Conservation (phyloP, 2,329 filamentous ascomycete species). For the Ambrosiella xylebori region DNA sequence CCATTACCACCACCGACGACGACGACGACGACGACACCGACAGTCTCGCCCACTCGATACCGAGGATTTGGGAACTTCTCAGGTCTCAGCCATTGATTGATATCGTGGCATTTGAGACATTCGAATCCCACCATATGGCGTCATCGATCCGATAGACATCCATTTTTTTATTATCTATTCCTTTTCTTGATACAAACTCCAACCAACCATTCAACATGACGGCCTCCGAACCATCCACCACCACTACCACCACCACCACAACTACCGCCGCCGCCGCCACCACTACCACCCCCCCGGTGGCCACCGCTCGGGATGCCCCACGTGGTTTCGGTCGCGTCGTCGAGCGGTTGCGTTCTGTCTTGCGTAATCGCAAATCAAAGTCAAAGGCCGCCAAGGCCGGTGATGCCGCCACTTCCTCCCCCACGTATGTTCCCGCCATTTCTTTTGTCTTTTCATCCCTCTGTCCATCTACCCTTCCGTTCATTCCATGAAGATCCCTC, state of each 20-base stretch:
- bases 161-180: no score
- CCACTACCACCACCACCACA: not conserved
- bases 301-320: not conserved
- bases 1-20: no score
- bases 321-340: not conserved
- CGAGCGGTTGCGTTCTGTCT: not conserved
- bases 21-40: no score
- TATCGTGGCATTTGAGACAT: no score
- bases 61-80: no score
- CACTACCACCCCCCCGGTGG: not conserved
- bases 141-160: no score
- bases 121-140: no score
- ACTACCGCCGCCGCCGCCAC: not conserved
- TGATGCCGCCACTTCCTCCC: not conserved
- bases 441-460: not conserved
- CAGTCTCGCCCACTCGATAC: no score
- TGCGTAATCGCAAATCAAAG: not conserved
- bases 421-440: not conserved
- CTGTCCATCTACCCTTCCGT: not conserved
- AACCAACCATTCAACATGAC: no score
- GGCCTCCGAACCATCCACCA: not conserved
- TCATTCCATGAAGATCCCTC: not conserved
- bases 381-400: not conserved
- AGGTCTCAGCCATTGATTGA: no score
- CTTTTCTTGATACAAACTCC: no score